phyloP scores from a whole-genome alignment of 306 rosid species.

The Fragaria iinumae region DNA sequence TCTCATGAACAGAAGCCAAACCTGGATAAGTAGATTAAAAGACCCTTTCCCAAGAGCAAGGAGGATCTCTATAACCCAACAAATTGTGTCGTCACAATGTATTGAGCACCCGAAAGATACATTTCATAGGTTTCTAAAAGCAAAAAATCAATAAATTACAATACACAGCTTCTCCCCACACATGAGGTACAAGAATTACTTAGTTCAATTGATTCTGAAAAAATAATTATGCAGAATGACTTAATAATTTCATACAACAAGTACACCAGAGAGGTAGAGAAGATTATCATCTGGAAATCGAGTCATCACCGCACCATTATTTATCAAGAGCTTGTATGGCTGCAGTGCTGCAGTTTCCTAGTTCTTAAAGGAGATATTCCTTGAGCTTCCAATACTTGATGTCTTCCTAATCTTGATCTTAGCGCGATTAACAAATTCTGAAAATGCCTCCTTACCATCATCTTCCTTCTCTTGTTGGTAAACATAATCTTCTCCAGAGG shows the following conservation, averaged over 20 bases:
- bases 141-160: not conserved
- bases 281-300: not conserved
- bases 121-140: not conserved
- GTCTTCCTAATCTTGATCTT: constrained; percentile 29
- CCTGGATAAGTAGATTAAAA: not conserved
- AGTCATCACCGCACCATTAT: not conserved
- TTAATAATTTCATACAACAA: not conserved
- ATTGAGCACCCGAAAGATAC: not conserved
- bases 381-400: constrained; percentile 28
- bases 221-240: not conserved
- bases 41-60: not conserved
- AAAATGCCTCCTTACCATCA: constrained; percentile 17
- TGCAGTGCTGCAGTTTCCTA: constrained; percentile 1
- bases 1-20: not conserved
- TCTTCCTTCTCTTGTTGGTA: constrained; percentile 16
- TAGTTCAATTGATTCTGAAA: not conserved
- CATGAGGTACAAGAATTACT: not conserved
- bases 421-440: constrained; percentile 24
- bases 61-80: not conserved
- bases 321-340: not conserved
- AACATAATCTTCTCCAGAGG: constrained; percentile 13
- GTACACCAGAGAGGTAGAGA: not conserved
- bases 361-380: constrained; percentile 22
- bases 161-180: not conserved
- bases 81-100: not conserved